phyloP scores from a whole-genome alignment of 768 basidiomycete species.

The Tricholoma matsutake region DNA sequence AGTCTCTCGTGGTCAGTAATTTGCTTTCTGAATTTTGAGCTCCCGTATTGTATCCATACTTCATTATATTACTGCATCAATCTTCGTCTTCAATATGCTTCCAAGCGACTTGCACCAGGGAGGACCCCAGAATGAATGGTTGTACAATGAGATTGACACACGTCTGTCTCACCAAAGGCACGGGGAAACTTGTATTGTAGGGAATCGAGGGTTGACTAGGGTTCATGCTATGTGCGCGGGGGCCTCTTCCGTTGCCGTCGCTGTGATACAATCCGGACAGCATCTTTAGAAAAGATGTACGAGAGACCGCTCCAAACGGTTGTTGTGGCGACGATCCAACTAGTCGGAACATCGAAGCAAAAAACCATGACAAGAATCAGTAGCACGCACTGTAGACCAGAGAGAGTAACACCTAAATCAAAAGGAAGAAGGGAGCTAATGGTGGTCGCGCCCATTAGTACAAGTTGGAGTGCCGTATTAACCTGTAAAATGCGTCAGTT shows the following conservation, averaged over 20 bases:
- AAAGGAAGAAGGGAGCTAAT: constrained; percentile 74
- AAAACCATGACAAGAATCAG: background rate
- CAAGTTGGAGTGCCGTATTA: constrained; percentile 89
- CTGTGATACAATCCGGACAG: constrained; percentile 57
- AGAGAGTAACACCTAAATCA: constrained; percentile 53
- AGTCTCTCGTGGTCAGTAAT: background rate
- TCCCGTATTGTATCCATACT: constrained; percentile 6
- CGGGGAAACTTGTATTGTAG: background rate
- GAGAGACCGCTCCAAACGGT: constrained; percentile 91
- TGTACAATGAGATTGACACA: background rate
- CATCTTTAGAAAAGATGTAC: constrained; percentile 73
- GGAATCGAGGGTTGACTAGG: background rate
- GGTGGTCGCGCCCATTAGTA: constrained; percentile 88
- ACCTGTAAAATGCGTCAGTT: constrained; percentile 42
- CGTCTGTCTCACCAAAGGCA: background rate
- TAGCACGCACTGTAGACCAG: constrained; percentile 70
- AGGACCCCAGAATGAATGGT: background rate
- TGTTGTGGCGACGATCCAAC: constrained; percentile 84
- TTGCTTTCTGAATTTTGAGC: background rate
- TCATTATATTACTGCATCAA: background rate
- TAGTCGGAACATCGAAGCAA: constrained; percentile 27
- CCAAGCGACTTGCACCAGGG: background rate
- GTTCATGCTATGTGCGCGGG: constrained; percentile 16
- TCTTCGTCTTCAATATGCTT: background rate
- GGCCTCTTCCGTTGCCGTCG: constrained; percentile 29